Evolutionary conservation across 768 basidiomycete genomes (phyloP).

Genomic region (Boletales sp.): DNA sequence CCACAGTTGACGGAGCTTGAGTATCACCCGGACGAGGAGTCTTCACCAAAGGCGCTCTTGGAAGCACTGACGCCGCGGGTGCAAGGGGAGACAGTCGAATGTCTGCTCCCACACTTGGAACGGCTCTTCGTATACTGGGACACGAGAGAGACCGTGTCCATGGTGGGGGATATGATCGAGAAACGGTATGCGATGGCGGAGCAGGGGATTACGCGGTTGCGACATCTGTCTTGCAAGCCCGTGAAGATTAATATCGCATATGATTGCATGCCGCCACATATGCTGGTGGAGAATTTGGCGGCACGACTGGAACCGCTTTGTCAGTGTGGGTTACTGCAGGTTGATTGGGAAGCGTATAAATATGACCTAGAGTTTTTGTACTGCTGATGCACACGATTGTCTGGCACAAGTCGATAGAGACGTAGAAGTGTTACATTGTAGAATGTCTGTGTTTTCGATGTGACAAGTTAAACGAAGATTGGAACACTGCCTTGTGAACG

Average conservation of each 20-base stretch:
- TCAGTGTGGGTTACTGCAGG: constrained; percentile 14
- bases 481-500: too few species aligned
- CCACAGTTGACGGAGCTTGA: constrained; percentile 19
- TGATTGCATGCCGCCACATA: constrained; percentile 13
- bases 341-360: constrained; percentile 21
- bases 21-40: constrained; percentile 22
- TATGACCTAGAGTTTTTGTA: constrained; percentile 21
- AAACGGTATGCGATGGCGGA: constrained; percentile 13
- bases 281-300: constrained; percentile 17
- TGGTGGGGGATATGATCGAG: constrained; percentile 26
- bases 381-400: not conserved
- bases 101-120: constrained; percentile 18
- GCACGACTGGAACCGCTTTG: constrained; percentile 17
- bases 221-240: constrained; percentile 22
- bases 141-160: constrained; percentile 20
- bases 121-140: constrained; percentile 23
- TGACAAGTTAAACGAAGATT: too few species aligned
- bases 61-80: constrained; percentile 20
- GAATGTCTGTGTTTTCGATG: too few species aligned
- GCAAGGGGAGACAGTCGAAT: constrained; percentile 7
- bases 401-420: too few species aligned
- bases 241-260: constrained; percentile 8
- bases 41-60: constrained; percentile 15
- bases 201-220: constrained; percentile 11
- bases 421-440: too few species aligned